Base-by-base conservation (phyloP, 2,329 filamentous ascomycete genomes). In the Alternaria brassicicola region DNA sequence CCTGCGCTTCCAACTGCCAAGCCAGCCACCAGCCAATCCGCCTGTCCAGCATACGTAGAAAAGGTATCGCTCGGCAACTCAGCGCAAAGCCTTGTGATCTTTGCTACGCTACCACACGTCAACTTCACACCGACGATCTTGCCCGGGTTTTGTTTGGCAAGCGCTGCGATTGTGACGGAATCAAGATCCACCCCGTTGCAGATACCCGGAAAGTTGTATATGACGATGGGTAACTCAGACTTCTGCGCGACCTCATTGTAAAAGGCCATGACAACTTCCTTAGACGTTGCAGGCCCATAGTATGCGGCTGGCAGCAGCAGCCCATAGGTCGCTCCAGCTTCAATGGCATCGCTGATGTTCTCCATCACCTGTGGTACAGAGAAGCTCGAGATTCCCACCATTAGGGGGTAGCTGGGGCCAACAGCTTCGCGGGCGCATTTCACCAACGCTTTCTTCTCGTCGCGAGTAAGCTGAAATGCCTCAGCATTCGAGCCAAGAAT, bases 131-230 rank as follows among this genome's bases (percentile, higher is more conserved):
- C 89, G 49, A 89, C 85, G 64, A 91, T 89, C 64, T 89, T 90
- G 6, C 71, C 71, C 39, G 81, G 77, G 70, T 89, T 85, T 3
- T 64, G 63, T 58, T 81, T 76, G 12, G 84, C 83, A 4, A 90
- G 79, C 0, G 79, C 77, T 2, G 83, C 78, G 62, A 91, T 86
- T 66, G 85, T 83, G 61, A 90, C 88, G 0, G 86, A 89, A 70
- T 87, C 85, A 42, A 91, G 80, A 66, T 91, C 89, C 9, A 91
- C 79, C 4, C 89, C 89, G 12, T 87, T 84, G 23, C 84, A 86
- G 4, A 89, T 88, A 5, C 82, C 86, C 2, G 89, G 89, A 79
- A 88, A 91, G 76, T 91, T 91, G 81, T 91, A 91, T 57, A 92
- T 86, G 38, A 91, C 76, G 23, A 91, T 79, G 0, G 89, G 88